Base-by-base conservation (phyloP, 805 yeast genomes). In the Naumovozyma dairenensis region DNA sequence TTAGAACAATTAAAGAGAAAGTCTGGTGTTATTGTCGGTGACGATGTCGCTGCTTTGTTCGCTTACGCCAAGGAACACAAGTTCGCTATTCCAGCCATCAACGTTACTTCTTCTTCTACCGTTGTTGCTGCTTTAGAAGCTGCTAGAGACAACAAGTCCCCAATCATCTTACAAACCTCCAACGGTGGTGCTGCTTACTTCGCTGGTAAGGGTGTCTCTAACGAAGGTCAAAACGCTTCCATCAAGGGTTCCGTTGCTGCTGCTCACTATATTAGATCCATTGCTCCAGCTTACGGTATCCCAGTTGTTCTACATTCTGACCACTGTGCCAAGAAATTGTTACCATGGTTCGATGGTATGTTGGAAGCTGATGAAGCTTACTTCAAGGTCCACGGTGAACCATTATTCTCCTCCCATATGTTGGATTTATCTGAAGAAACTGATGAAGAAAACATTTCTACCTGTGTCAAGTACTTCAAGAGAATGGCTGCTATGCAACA, bases 161-260 rank as follows among this genome's bases (percentile, higher is more conserved):
- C 98, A 70, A 86, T 92, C 68, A 84, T 92, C 63, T 70, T 92
- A 61, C 98, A 92, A 71, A 77, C 89, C 52, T 89, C 97, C 42
- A 86, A 92, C 67, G 98, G 98, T 72, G 98, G 98, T 74, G 94
- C 98, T 51, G 97, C 97, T 46, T 92, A 77, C 84, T 92, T 92
- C 63, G 98, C 98, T 47, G 98, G 98, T 71, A 92, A 92, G 78
- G 98, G 97, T 71, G 86, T 92, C 52, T 72, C 74, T 63, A 92
- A 92, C 82, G 72, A 72, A 56, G 80, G 84, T 72, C 97, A 92
- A 72, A 69, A 70, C 57, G 98, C 97, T 42, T 80, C 97, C 44
- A 83, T 92, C 66, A 79, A 77, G 40, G 98, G 98, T 67, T 67
- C 94, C 59, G 62, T 92, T 59, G 96, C 98, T 54, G 97, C 96